A percentile compares a stretch with the other conserved stretches of the same genome.
Conservation (phyloP, 2,329 filamentous ascomycete genomes). For the Dactylonectria macrodidyma region DNA sequence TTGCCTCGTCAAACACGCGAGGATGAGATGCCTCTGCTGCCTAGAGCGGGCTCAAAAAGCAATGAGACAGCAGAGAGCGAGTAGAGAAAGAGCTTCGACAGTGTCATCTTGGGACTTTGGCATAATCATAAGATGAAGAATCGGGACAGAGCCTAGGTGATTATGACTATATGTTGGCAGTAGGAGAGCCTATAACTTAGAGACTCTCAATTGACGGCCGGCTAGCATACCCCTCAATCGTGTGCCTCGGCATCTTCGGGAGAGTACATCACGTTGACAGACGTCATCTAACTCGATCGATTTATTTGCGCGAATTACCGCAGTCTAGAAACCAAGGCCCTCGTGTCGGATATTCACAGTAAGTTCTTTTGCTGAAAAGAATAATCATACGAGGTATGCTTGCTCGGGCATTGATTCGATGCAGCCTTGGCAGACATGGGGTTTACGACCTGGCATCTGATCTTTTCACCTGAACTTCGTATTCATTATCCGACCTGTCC, state of each 20-base stretch:
- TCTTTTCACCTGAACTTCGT: neutral
- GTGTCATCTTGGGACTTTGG: constrained; percentile 1
- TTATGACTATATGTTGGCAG: neutral
- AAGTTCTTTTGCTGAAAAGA: neutral
- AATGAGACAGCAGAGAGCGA: neutral
- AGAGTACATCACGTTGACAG: neutral
- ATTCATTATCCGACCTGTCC: neutral
- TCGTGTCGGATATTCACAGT: neutral
- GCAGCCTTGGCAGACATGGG: constrained; percentile 1
- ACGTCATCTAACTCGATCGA: neutral
- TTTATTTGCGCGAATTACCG: neutral
- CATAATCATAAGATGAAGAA: neutral
- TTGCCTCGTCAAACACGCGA: neutral
- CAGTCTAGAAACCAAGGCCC: neutral
- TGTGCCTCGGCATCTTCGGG: neutral
- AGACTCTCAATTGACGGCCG: constrained; percentile 1
- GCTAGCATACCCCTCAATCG: neutral
- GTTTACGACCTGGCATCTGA: neutral
- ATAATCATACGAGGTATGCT: neutral
- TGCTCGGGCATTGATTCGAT: neutral
- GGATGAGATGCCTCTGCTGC: neutral
- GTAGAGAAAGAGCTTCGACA: neutral
- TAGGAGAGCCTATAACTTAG: neutral
- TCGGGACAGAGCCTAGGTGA: neutral
- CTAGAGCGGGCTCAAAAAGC: neutral